Evolutionary conservation across 208 protist species (phyloP).

Genomic region (Endotrypanum monterogeii): DNA sequence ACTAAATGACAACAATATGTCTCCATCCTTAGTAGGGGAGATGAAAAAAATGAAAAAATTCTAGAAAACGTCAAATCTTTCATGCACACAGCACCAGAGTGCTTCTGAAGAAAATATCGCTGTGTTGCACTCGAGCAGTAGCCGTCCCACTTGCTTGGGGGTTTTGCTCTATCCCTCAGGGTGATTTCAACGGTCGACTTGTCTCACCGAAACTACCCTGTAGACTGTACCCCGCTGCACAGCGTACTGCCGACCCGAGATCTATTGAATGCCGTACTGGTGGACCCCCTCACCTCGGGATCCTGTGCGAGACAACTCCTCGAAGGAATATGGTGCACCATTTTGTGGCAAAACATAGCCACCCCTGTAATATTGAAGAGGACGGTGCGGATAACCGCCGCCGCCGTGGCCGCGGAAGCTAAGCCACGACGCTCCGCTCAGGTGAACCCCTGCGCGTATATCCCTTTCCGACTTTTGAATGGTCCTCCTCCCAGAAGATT

Average conservation of each 20-base stretch:
- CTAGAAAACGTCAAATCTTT: constrained; percentile 11
- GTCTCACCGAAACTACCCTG: not conserved
- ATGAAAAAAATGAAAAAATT: not conserved
- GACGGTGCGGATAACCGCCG: constrained; percentile 13
- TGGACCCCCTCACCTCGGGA: not conserved
- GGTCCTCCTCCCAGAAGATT: constrained; percentile 45
- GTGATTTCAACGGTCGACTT: constrained; percentile 10
- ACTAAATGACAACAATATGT: constrained; percentile 4
- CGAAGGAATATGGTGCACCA: not conserved
- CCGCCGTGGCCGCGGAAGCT: constrained; percentile 13
- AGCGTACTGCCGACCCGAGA: not conserved
- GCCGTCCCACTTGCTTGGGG: constrained; percentile 6
- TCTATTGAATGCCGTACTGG: constrained; percentile 9
- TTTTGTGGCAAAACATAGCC: constrained; percentile 4
- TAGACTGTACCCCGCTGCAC: constrained; percentile 5
- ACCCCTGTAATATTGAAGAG: constrained; percentile 12
- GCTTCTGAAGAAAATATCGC: constrained; percentile 3
- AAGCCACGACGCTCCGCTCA: constrained; percentile 14
- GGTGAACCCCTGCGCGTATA: constrained; percentile 70
- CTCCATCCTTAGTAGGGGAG: not conserved
- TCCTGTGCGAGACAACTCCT: not conserved
- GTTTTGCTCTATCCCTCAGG: not conserved
- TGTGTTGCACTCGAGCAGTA: not conserved
- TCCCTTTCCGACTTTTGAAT: constrained; percentile 53
- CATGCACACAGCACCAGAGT: not conserved